phyloP scores from a whole-genome alignment of 768 basidiomycete genomes.

The Rhodotorula diobovata region DNA sequence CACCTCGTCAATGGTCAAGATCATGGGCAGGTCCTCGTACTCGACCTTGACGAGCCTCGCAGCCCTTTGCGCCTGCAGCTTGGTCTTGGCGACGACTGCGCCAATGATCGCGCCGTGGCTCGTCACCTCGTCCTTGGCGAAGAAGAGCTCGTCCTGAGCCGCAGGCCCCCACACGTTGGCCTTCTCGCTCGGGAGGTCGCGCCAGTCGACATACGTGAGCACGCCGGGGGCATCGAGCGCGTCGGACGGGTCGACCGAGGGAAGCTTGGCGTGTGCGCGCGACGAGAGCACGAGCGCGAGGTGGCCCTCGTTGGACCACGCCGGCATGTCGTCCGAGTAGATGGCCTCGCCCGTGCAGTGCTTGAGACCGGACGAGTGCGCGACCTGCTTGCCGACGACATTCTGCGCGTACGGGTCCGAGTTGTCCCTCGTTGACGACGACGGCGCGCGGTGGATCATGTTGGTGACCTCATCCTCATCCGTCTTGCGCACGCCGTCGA shows the following conservation, averaged over 20 bases:
- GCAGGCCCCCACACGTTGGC: constrained; percentile 41
- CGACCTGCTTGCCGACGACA: constrained; percentile 36
- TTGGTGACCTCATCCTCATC: constrained; percentile 9
- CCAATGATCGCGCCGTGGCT: constrained; percentile 40
- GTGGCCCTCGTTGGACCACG: constrained; percentile 34
- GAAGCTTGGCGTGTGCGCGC: constrained; percentile 42
- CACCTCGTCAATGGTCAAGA: constrained; percentile 42
- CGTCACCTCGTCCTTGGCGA: constrained; percentile 40
- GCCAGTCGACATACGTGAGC: constrained; percentile 31
- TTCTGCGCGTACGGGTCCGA: constrained; percentile 39
- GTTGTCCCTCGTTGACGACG: constrained; percentile 38
- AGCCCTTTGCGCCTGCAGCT: constrained; percentile 40
- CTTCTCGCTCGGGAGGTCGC: constrained; percentile 35
- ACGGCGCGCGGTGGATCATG: constrained; percentile 37
- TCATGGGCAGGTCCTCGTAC: constrained; percentile 42
- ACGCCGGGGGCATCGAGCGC: constrained; percentile 42
- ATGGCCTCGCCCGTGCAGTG: constrained; percentile 42
- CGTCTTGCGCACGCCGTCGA: constrained; percentile 4
- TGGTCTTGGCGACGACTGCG: constrained; percentile 40
- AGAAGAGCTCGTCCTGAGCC: constrained; percentile 29
- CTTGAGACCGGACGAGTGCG: constrained; percentile 40
- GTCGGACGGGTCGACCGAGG: constrained; percentile 32
- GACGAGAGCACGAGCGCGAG: constrained; percentile 40
- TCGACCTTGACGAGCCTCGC: constrained; percentile 38
- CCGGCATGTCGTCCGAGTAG: constrained; percentile 42